Conservation (phyloP, 2,329 filamentous ascomycete species). For the Talaromyces sp. region DNA sequence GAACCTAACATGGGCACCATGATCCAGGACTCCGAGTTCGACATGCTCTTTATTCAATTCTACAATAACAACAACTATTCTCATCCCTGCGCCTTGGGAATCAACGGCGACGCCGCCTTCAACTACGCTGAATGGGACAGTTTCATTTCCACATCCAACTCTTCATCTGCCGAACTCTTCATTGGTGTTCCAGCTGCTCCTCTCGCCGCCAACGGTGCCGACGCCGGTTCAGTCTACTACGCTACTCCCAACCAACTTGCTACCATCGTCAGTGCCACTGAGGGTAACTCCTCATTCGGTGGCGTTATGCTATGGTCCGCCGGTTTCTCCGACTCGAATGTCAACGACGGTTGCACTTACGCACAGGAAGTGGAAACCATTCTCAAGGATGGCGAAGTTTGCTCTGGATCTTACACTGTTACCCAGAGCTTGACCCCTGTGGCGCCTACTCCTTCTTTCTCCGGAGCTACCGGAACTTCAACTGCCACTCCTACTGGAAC, state of each 20-base stretch:
- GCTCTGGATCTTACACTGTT: slow-evolving; percentile 10
- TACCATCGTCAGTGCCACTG: slow-evolving; percentile 40
- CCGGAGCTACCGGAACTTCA: slow-evolving; percentile 2
- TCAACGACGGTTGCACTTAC: slow-evolving; percentile 41
- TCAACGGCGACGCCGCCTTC: slow-evolving; percentile 2
- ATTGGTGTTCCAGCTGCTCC: slow-evolving; percentile 46
- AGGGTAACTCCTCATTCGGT: slow-evolving; percentile 45
- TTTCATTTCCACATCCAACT: slow-evolving; percentile 33
- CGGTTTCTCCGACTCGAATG: slow-evolving; percentile 44
- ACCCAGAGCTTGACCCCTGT: slow-evolving; percentile 11
- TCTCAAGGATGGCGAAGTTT: slow-evolving; percentile 19
- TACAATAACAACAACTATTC: slow-evolving; percentile 49
- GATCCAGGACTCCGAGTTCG: slow-evolving; percentile 43
- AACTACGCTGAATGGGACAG: slow-evolving; percentile 45
- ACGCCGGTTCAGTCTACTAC: slow-evolving; percentile 35
- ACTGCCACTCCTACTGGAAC: slow-evolving; percentile 9
- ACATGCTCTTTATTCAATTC: slow-evolving; percentile 53
- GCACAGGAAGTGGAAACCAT: slow-evolving; percentile 46
- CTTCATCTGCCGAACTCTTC: slow-evolving; percentile 48
- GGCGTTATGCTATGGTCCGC: slow-evolving; percentile 59
- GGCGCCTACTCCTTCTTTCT: slow-evolving; percentile 11
- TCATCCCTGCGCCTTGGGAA: slow-evolving; percentile 26
- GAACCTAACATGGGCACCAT: slow-evolving; percentile 44
- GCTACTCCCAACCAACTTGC: slow-evolving; percentile 44
- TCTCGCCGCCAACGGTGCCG: slow-evolving; percentile 15